Conservation (phyloP, 176 grass and related monocot species). For the Ensete glaucum region DNA sequence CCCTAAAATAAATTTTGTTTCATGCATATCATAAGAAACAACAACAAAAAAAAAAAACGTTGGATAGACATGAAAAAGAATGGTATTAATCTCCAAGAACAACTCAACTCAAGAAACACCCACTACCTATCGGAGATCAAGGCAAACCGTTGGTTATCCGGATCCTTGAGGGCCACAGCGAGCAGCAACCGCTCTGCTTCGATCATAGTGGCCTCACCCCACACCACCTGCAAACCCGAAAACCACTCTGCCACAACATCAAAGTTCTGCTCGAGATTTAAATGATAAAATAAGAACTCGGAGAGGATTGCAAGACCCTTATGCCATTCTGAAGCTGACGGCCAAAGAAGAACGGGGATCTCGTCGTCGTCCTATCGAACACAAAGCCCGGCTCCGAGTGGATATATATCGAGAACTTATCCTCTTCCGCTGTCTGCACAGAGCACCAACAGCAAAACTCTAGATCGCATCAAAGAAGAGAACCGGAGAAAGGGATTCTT, state of each 20-base stretch:
- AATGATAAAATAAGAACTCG: background rate
- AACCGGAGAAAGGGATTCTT: background rate
- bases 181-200: slow-evolving; percentile 78
- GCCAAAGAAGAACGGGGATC: slow-evolving; percentile 66
- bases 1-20: background rate
- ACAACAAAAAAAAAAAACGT: too few relatives aligned
- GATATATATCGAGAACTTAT: slow-evolving; percentile 74
- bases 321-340: slow-evolving; percentile 58
- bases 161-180: slow-evolving; percentile 61
- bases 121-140: slow-evolving; percentile 80
- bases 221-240: slow-evolving; percentile 54
- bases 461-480: background rate
- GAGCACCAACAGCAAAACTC: background rate
- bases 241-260: slow-evolving; percentile 5
- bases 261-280: background rate
- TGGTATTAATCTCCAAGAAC: background rate
- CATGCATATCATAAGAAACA: too few relatives aligned
- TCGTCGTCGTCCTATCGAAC: slow-evolving; percentile 65
- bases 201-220: slow-evolving; percentile 89
- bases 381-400: slow-evolving; percentile 78
- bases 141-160: slow-evolving; percentile 70
- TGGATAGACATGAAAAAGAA: background rate
- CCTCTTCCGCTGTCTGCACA: slow-evolving; percentile 60
- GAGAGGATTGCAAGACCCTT: slow-evolving; percentile 37
- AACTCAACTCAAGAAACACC: background rate